phyloP scores from a whole-genome alignment of 345 rosid species.

The Firmiana major region DNA sequence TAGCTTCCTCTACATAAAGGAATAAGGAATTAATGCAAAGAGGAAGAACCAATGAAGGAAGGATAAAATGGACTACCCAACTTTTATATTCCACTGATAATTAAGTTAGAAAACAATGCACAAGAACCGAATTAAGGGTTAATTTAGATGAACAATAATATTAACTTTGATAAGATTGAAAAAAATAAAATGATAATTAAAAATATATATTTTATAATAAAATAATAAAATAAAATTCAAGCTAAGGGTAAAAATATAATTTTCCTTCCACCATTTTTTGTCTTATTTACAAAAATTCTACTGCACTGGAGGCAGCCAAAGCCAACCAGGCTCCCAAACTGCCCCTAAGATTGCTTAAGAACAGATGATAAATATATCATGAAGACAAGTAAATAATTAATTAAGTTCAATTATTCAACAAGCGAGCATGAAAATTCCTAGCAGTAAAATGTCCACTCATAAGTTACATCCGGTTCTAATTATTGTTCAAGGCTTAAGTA shows the following conservation, averaged over 20 bases:
- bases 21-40: background rate
- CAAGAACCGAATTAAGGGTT: no score
- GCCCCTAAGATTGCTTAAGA: background rate
- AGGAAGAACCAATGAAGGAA: background rate
- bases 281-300: no score
- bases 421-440: background rate
- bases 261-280: no score
- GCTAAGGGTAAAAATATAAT: no score
- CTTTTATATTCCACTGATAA: background rate
- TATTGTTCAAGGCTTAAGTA: background rate
- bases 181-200: no score
- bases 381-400: background rate
- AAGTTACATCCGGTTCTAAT: background rate
- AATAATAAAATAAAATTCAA: no score
- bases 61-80: background rate
- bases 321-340: no score
- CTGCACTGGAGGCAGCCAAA: no score
- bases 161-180: no score
- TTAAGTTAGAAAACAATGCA: background rate
- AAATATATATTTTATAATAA: no score
- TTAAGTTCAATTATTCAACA: background rate
- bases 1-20: constrained; percentile 68
- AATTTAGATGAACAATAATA: no score
- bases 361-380: background rate
- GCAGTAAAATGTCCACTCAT: background rate